These are phyloP conservation scores for Fusarium sp. DNA, from an alignment of 2,329 filamentous ascomycete species.

Conservation along the genomic window DNA sequence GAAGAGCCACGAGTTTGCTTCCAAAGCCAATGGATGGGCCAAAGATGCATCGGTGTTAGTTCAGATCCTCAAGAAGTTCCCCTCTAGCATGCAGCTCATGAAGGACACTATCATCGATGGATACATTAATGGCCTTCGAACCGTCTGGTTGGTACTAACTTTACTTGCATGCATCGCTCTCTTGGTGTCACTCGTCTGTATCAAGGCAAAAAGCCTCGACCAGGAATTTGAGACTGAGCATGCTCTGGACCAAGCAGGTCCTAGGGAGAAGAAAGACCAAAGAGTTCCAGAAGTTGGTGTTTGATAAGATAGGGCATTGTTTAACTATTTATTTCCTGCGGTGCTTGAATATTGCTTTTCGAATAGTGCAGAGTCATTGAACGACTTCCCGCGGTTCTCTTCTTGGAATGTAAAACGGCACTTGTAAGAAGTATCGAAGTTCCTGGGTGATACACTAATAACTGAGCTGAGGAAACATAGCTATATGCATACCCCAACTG, in stretches of 20 bases:
- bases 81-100: conserved; percentile 40
- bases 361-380: background rate
- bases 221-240: conserved; percentile 42
- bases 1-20: conserved; percentile 59
- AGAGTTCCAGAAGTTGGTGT: conserved; percentile 7
- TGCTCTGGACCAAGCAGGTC: conserved; percentile 2
- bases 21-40: conserved; percentile 58
- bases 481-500: background rate
- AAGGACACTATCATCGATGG: conserved; percentile 48
- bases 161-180: conserved; percentile 45
- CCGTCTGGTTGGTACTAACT: conserved; percentile 50
- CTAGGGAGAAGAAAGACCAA: conserved; percentile 3
- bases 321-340: background rate
- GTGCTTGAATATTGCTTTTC: background rate
- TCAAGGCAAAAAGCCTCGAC: conserved; percentile 39
- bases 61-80: conserved; percentile 57
- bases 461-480: no score
- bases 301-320: conserved; percentile 1
- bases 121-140: conserved; percentile 49
- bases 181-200: conserved; percentile 25
- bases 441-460: background rate
- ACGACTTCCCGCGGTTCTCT: background rate
- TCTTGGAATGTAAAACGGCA: background rate
- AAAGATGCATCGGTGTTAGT: conserved; percentile 70
- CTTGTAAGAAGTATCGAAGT: background rate